Evolutionary conservation across 2,329 filamentous ascomycete genomes (phyloP), one percentile per base, ranked within the genome.

Genomic region (Escovopsis sp.): DNA sequence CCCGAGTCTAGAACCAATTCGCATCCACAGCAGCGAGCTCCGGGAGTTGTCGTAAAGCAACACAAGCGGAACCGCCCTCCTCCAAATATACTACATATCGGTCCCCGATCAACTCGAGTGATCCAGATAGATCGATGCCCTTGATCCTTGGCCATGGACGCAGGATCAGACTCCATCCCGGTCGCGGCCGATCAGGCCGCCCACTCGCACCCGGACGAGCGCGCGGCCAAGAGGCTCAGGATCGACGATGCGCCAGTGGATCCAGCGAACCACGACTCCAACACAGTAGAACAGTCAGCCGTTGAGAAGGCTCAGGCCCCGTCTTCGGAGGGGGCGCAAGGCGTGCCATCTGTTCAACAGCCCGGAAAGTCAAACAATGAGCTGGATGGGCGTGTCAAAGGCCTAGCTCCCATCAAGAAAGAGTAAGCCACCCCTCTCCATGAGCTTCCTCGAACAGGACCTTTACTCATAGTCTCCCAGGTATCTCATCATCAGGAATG

Each of bases 371-470:
- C 35, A 18, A 8, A 12, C 12, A 12, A 32, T 35, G 51, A 55
- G 37, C 45, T 48, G 15, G 44, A 51, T 43, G 55, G 55, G 10
- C 57, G 58, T 41, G 59, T 62, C 44, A 77, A 69, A 53, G 81
- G 80, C 26, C 65, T 80, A 42, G 82, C 82, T 18, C 75, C 77
- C 8, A 75, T 88, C 59, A 87, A 86, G 61, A 68, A 73, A 55
- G 82, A 87, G 76, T 85, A 63, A 60, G 4, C 28, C 8, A 7
- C 28, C 28, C 28, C 28, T 32, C 8, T 7, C 28, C 8, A 32
- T 9, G 28, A 10, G 12, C 11, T 10, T 4, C 18, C 6, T 18
- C 15, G 23, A n/a, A 30, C 19, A 33, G 18, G 11, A 32, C 41
- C 28, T 7, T 35, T 38, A 11, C 48, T 51, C 34, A 47, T 12